Percentiles rank a stretch among this genome's conserved stretches.
These are phyloP conservation scores for Calcarisporium arbuscula DNA, from an alignment of 2,329 filamentous ascomycete species.

Conservation along the genomic window DNA sequence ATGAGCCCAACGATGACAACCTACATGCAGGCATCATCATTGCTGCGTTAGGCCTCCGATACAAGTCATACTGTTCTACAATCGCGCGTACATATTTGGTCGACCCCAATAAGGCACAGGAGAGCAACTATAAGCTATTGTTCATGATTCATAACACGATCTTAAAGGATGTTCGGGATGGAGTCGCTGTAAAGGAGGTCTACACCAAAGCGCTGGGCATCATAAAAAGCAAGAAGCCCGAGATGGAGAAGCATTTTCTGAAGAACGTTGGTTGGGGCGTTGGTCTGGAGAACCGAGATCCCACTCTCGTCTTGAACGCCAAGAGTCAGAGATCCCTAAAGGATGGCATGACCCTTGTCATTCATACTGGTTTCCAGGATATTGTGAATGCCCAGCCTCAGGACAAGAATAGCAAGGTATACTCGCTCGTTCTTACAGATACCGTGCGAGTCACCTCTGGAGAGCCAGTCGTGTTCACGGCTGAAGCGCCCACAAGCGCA, in stretches of 20 bases:
- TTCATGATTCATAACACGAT: conserved; percentile 80
- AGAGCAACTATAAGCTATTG: conserved; percentile 88
- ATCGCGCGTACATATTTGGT: conserved; percentile 93
- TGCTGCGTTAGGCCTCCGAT: conserved; percentile 83
- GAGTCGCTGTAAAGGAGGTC: conserved; percentile 78
- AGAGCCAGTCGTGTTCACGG: conserved; percentile 87
- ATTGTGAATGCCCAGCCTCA: conserved; percentile 81
- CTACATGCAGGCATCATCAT: conserved; percentile 92
- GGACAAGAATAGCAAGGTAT: conserved; percentile 82
- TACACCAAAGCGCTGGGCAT: conserved; percentile 79
- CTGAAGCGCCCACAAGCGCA: conserved; percentile 82
- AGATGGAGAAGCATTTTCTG: conserved; percentile 89
- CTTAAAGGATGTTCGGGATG: conserved; percentile 84
- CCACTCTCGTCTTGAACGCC: conserved; percentile 73
- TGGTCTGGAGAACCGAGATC: conserved; percentile 84
- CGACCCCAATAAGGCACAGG: conserved; percentile 93
- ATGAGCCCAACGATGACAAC: conserved; percentile 72
- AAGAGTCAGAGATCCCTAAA: conserved; percentile 81
- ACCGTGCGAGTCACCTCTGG: conserved; percentile 78
- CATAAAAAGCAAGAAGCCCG: conserved; percentile 85
- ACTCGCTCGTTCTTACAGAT: conserved; percentile 86
- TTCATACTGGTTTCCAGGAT: conserved; percentile 86
- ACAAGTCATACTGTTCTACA: conserved; percentile 91
- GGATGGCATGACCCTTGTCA: conserved; percentile 93
- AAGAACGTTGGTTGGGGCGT: conserved; percentile 91